Conservation (phyloP, 768 basidiomycete species). For the Amanita pallidorosea region DNA sequence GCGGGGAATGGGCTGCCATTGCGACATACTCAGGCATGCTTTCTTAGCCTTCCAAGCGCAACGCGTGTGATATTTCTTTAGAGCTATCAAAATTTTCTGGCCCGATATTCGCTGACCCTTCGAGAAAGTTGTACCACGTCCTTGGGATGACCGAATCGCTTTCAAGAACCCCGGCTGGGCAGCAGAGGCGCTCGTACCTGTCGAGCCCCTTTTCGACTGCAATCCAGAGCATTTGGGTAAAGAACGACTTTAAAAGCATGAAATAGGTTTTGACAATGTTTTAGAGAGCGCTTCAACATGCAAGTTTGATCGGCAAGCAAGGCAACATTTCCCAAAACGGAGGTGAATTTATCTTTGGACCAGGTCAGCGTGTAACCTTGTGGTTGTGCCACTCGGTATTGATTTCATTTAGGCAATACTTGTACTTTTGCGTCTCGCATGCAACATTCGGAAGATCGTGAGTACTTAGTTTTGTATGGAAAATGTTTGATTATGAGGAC, state of each 20-base stretch:
- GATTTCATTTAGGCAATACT: constrained; percentile 20
- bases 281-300: constrained; percentile 29
- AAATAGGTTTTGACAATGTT: background rate
- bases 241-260: background rate
- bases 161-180: constrained; percentile 29
- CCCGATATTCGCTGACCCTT: constrained; percentile 56
- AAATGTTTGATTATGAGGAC: constrained; percentile 6
- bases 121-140: constrained; percentile 41
- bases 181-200: constrained; percentile 37
- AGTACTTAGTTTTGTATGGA: constrained; percentile 12
- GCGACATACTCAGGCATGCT: constrained; percentile 33
- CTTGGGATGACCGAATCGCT: constrained; percentile 54
- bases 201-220: constrained; percentile 19
- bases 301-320: constrained; percentile 43
- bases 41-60: background rate
- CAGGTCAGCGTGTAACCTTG: constrained; percentile 27
- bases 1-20: constrained; percentile 47
- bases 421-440: constrained; percentile 47
- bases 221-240: constrained; percentile 35
- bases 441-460: constrained; percentile 55
- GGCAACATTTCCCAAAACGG: constrained; percentile 54
- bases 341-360: constrained; percentile 53
- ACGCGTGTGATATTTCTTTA: constrained; percentile 8
- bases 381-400: background rate
- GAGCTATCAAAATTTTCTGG: constrained; percentile 36